Conservation (phyloP, 225 moss, liverwort and hornwort genomes). For the Lunularia cruciata region DNA sequence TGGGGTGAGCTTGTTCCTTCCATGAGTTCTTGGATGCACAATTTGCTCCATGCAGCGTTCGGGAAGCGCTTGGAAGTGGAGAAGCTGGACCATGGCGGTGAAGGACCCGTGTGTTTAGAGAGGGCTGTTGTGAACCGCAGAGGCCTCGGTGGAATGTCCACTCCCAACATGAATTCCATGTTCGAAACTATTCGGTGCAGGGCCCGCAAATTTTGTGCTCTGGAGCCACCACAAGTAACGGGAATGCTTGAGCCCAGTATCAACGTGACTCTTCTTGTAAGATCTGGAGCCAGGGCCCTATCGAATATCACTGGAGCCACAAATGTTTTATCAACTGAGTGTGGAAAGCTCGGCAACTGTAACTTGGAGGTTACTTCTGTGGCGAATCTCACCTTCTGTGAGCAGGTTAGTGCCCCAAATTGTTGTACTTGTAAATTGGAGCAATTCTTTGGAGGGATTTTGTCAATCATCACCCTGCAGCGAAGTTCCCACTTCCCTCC, state of each 20-base stretch:
- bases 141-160: slow-evolving; percentile 56
- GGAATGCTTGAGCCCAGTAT: neutral
- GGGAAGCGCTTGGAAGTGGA: slow-evolving; percentile 48
- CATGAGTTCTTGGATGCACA: slow-evolving; percentile 69
- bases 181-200: slow-evolving; percentile 74
- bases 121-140: slow-evolving; percentile 69
- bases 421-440: too few relatives aligned
- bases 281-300: slow-evolving; percentile 43
- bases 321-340: slow-evolving; percentile 17
- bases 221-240: neutral
- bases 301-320: slow-evolving; percentile 27
- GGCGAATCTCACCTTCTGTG: slow-evolving; percentile 43
- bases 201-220: slow-evolving; percentile 53
- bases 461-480: too few relatives aligned
- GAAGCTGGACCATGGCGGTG: neutral
- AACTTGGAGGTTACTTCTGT: slow-evolving; percentile 29
- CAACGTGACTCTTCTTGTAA: slow-evolving; percentile 32
- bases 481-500: too few relatives aligned
- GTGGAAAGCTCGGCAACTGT: slow-evolving; percentile 29
- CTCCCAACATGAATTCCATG: slow-evolving; percentile 42
- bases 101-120: slow-evolving; percentile 61
- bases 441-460: too few relatives aligned
- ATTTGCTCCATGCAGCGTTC: slow-evolving; percentile 58
- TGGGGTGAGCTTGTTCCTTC: slow-evolving; percentile 64
- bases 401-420: slow-evolving; percentile 32